Evolutionary conservation across 2,329 filamentous ascomycete species (phyloP), one percentile per base, ranked within the genome.

Genomic region (Stachybotrys elegans): DNA sequence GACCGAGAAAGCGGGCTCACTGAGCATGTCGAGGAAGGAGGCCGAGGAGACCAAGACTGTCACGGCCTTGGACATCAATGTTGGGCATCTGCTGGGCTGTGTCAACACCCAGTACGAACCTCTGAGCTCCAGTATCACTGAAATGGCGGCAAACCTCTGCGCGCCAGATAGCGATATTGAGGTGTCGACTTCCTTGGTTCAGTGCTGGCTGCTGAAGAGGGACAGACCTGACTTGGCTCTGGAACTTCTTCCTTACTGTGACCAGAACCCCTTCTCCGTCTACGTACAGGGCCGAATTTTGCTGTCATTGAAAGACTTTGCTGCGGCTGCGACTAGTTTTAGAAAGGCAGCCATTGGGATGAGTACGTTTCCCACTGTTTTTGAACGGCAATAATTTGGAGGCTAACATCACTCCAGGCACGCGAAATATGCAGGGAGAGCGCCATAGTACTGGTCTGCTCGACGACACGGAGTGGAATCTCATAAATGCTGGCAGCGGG

Each of bases 221-320:
- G 75, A 78, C 43, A 70, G 81, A 45, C 68, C 79, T 4, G 81
- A 84, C 55, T 62, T 85, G 16, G 78, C 81, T 13, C 54, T 75
- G 22, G 75, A 82, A 48, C 71, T 84, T 21, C 65, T 66, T 13
- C 69, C 75, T 1, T 84, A 83, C 55, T 73, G 73, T 48, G 69
- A 71, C 17, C 71, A 75, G 42, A 76, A 77, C 42, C 69, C 75
- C 50, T 90, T 76, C 72, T 83, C 69, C 70, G 86, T 74, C 53
- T 98, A 98, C 59, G 77, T 97, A 5, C 88, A 91, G 62, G 93
- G 87, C 3, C 83, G 93, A 22, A 75, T 95, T 40, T 78, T 81
- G 51, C 71, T 97, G 25, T 81, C 83, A 5, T 77, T 84, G 50
- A 84, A 84, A 43, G 85, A 95, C 57, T 83, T 83, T 59, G 78